phyloP scores from a whole-genome alignment of 2,329 filamentous ascomycete species.

The Trichoderma asperellum region DNA sequence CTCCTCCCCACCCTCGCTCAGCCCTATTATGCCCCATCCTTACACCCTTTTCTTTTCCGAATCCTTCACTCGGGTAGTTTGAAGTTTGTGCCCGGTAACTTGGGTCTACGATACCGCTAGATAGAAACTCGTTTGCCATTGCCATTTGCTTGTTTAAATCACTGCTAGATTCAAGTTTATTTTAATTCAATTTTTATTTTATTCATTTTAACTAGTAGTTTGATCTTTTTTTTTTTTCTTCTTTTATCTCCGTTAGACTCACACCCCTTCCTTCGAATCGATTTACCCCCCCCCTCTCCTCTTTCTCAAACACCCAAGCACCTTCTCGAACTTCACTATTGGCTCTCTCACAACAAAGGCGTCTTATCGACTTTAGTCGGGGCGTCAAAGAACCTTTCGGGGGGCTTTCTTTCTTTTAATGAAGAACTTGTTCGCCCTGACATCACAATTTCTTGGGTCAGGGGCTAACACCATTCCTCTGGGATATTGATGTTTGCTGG shows the following conservation, averaged over 20 bases:
- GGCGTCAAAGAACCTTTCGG: background rate
- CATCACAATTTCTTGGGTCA: background rate
- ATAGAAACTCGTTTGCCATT: conserved; percentile 17
- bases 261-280: conserved; percentile 4
- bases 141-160: background rate
- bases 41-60: too few species aligned
- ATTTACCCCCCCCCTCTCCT: background rate
- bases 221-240: background rate
- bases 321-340: conserved; percentile 6
- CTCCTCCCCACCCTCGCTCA: conserved; percentile 18
- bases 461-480: background rate
- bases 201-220: background rate
- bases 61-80: too few species aligned
- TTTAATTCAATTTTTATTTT: background rate
- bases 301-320: background rate
- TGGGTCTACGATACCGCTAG: conserved; percentile 2
- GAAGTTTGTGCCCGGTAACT: background rate
- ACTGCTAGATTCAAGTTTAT: background rate
- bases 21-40: background rate
- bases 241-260: background rate
- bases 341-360: background rate
- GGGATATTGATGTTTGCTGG: background rate
- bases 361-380: background rate
- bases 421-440: background rate
- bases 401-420: background rate